These are phyloP conservation scores for Xylariaceae sp. DNA, from an alignment of 2,329 filamentous ascomycete species.

Conservation along the genomic window DNA sequence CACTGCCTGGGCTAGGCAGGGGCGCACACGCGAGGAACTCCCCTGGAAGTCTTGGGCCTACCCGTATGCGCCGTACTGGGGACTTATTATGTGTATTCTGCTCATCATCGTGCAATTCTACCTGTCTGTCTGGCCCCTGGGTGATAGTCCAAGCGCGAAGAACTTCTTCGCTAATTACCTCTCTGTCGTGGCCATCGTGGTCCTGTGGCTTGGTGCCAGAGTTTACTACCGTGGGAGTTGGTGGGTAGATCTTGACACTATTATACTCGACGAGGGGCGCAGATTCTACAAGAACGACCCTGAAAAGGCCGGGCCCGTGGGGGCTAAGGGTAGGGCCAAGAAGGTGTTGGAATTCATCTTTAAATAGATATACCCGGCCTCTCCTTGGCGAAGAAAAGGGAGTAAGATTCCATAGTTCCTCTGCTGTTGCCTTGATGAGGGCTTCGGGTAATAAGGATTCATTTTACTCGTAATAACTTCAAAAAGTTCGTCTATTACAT, in stretches of 20 bases:
- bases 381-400: neutral
- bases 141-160: slow-evolving; percentile 36
- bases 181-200: slow-evolving; percentile 45
- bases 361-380: slow-evolving; percentile 9
- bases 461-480: too few species aligned
- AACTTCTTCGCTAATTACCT: slow-evolving; percentile 52
- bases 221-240: slow-evolving; percentile 42
- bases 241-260: slow-evolving; percentile 34
- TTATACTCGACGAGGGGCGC: slow-evolving; percentile 26
- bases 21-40: slow-evolving; percentile 40
- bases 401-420: slow-evolving; percentile 1
- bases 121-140: slow-evolving; percentile 48
- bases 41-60: slow-evolving; percentile 49
- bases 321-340: slow-evolving; percentile 15
- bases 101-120: slow-evolving; percentile 52
- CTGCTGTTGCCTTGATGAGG: too few species aligned
- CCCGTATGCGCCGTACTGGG: slow-evolving; percentile 48
- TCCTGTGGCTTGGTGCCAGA: slow-evolving; percentile 45
- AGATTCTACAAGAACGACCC: slow-evolving; percentile 33
- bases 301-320: slow-evolving; percentile 15
- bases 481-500: too few species aligned
- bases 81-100: slow-evolving; percentile 46
- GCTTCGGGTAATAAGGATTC: too few species aligned
- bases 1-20: slow-evolving; percentile 44
- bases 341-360: slow-evolving; percentile 17